A percentile compares a stretch with the other conserved stretches of the same genome.
These are phyloP conservation scores for Dioscorea alata DNA, from an alignment of 106 monocot species.

Conservation along the genomic window DNA sequence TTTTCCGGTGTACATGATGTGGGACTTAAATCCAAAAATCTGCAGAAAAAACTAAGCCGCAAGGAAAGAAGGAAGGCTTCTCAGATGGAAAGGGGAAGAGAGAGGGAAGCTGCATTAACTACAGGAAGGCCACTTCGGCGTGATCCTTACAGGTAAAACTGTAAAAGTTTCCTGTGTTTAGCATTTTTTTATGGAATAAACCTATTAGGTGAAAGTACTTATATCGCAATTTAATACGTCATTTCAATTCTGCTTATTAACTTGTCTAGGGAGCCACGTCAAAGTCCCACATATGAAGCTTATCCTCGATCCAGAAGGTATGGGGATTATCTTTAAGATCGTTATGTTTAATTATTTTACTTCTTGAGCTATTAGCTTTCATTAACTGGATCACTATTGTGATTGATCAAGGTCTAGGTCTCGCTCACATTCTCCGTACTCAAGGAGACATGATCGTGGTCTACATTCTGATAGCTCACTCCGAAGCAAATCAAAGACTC, in stretches of 20 bases:
- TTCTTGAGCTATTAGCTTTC: background rate
- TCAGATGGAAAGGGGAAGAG: slow-evolving; percentile 91
- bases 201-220: too few species aligned
- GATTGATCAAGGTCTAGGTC: slow-evolving; percentile 76
- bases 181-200: background rate
- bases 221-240: too few species aligned
- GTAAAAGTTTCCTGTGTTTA: slow-evolving; percentile 12
- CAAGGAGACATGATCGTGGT: slow-evolving; percentile 62
- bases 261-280: slow-evolving; percentile 52
- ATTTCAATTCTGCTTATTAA: background rate
- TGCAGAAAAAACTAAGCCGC: slow-evolving; percentile 89
- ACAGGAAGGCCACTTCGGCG: slow-evolving; percentile 55
- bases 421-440: slow-evolving; percentile 55
- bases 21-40: background rate
- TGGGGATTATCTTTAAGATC: background rate
- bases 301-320: slow-evolving; percentile 76
- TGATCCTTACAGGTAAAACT: slow-evolving; percentile 84
- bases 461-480: slow-evolving; percentile 49
- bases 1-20: background rate
- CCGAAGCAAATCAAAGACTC: slow-evolving; percentile 68
- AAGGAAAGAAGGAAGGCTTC: slow-evolving; percentile 98
- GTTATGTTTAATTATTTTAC: background rate
- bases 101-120: slow-evolving; percentile 68
- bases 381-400: slow-evolving; percentile 11
- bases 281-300: slow-evolving; percentile 97